Evolutionary conservation across 2,329 filamentous ascomycete species (phyloP), one percentile per base, ranked within the genome.

Genomic region (Aspergillus puulaauensis): DNA sequence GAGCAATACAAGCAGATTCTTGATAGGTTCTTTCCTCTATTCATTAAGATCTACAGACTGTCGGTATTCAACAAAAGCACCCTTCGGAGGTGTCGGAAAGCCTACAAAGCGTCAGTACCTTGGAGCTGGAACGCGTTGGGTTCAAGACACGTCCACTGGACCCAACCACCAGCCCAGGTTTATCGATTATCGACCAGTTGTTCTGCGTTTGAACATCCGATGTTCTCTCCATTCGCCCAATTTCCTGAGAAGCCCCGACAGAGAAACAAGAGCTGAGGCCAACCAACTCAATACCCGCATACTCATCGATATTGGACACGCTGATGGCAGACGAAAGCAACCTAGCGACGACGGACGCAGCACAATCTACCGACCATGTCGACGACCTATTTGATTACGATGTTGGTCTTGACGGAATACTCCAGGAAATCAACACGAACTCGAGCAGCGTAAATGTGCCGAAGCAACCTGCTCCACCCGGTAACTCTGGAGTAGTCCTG

Each of bases 321-420:
- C 21, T 33, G 45, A 65, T 65, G 57, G 58, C 48, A 46, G 37
- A 55, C 45, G 49, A 58, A 52, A 31, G 33, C 23, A 52, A 44
- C 60, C 59, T 60, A 59, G 37, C 59, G 60, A 43, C 52, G 57
- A 47, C 58, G 48, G 27, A 11, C 27, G 47, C 64, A 35, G 48
- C 54, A 24, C 47, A 52, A 47, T 67, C 73, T 48, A 64, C 76
- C 3, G 79, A 83, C 54, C 81, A 83, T 23, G 76, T 87, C 27
- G 85, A 90, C 60, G 86, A 88, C 51, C 80, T 96, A 9, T 88
- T 95, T 65, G 85, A 93, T 66, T 93, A 93, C 70, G 88, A 91
- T 65, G 79, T 87, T 11, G 86, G 75, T 7, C 78, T 80, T 58
- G 80, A 81, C 57, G 77, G 82, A 46, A 75, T 83, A 54, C 73